Percentiles rank a stretch among this genome's conserved stretches.
Conservation (phyloP, 192 early-diverging fungal genomes). For the Mortierella antarctica region DNA sequence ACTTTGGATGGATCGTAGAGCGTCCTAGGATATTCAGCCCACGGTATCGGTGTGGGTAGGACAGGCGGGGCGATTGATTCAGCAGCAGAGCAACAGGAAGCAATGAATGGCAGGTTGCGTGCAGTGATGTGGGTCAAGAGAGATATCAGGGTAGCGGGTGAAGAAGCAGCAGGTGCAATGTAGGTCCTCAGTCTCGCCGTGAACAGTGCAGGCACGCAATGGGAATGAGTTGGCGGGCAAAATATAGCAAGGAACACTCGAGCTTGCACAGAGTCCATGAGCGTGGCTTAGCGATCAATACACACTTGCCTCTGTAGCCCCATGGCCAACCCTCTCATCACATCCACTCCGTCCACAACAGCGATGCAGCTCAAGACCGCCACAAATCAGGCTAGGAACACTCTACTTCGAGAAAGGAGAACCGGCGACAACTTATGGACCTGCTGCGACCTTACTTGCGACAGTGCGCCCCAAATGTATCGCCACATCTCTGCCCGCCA, state of each 20-base stretch:
- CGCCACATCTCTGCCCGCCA: constrained; percentile 32
- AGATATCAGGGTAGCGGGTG: too few species aligned
- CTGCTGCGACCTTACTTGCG: constrained; percentile 18
- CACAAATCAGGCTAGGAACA: constrained; percentile 22
- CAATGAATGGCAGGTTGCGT: background rate
- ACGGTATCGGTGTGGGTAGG: too few species aligned
- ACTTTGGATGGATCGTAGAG: too few species aligned
- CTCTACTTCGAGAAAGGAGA: constrained; percentile 14
- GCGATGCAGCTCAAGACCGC: constrained; percentile 22
- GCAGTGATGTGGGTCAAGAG: background rate
- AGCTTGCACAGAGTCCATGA: background rate
- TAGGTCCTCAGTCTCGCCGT: too few species aligned
- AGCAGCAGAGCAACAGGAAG: background rate
- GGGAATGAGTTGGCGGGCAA: too few species aligned
- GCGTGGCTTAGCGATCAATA: constrained; percentile 8
- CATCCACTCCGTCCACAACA: background rate
- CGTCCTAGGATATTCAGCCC: too few species aligned
- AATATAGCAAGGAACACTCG: too few species aligned
- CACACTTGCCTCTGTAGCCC: background rate
- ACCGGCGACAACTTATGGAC: constrained; percentile 20
- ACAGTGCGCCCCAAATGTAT: constrained; percentile 18
- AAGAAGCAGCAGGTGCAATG: too few species aligned
- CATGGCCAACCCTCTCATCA: background rate
- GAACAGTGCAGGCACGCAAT: too few species aligned
- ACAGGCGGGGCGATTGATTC: too few species aligned